A percentile compares a stretch with the other conserved stretches of the same genome.
These are phyloP conservation scores for Takashimella tepidaria DNA, from an alignment of 1,284 basidiomycete genomes.

Conservation along the genomic window DNA sequence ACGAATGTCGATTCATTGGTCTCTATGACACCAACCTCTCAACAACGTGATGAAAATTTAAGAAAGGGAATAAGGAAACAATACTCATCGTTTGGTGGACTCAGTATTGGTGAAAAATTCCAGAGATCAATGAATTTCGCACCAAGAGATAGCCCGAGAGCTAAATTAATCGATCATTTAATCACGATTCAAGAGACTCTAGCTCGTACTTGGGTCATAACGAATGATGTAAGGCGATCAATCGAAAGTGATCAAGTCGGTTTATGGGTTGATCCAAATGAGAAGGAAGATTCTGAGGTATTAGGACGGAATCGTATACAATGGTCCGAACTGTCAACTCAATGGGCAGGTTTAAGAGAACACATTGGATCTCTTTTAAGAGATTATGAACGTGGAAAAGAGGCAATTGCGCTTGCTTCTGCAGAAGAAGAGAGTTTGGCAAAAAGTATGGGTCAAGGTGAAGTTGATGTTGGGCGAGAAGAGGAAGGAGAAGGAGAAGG, in stretches of 20 bases:
- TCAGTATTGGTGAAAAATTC: constrained; percentile 3
- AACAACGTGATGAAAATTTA: no score
- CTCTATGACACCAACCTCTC: neutral
- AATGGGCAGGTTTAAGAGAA: constrained; percentile 14
- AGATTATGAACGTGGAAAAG: constrained; percentile 14
- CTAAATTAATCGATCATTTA: neutral
- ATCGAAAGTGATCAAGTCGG: neutral
- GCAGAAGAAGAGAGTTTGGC: neutral
- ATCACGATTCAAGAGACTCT: neutral
- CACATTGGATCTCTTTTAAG: constrained; percentile 16
- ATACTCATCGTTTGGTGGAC: no score
- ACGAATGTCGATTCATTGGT: neutral
- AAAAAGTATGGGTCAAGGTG: neutral
- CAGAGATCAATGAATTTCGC: neutral
- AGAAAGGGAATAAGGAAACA: no score
- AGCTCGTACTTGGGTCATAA: neutral
- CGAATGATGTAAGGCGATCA: neutral
- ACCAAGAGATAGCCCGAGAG: neutral
- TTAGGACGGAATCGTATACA: no score
- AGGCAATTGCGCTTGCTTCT: no score
- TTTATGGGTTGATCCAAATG: no score
- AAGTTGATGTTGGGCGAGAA: neutral
- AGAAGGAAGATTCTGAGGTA: no score
- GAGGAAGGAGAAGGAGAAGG: neutral
- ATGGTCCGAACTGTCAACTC: neutral